Evolutionary conservation across 345 rosid genomes (phyloP), one percentile per base, ranked within the genome.

Genomic region (Syzygium aromaticum): DNA sequence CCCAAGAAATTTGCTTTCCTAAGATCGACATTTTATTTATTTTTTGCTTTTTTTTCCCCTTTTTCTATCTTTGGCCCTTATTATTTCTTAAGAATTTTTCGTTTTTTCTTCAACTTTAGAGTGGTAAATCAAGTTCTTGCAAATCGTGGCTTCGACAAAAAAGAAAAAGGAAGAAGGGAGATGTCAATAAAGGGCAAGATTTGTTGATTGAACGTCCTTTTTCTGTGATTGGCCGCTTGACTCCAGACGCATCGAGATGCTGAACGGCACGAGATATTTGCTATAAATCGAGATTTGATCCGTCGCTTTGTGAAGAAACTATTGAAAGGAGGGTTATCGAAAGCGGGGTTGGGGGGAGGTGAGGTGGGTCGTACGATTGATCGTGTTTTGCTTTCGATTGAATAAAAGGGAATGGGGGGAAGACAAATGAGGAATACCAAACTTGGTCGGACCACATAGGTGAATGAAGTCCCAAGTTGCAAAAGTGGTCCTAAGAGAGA

Each of bases 31-130:
- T 73, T 67, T 33, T 7, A 33, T 67, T 33, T 54, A 15, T 2
- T 8, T 10, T 10, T 25, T 1, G 12, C 22, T 2, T 4, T 11
- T 3, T 30, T 4, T 3, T 63, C 3, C 0, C 9, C 6, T 17
- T 8, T 33, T 67, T 33, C 23, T 16, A 5, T 10, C 4, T 33
- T 38, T 33, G 13, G 57, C 23, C 59, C 59, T 54, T 22, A 21
- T 38, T 5, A 38, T 73, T 73, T 38, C 82, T 38, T 33, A 73
- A 19, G 27, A 73, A 30, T 30, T 67, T 73, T 19, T 19, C 3
- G 6, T 73, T 4, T 8, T 16, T 64, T 67, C 33, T 33, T 2
- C 9, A 10, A 43, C 13, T 19, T 38, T 19, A 21, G 27, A 14
- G 49, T 19, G 14, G 49, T 5, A 19, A 73, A 38, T 38, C 19